Conservation (phyloP, 2,329 filamentous ascomycete species). For the Diaporthe helianthi region DNA sequence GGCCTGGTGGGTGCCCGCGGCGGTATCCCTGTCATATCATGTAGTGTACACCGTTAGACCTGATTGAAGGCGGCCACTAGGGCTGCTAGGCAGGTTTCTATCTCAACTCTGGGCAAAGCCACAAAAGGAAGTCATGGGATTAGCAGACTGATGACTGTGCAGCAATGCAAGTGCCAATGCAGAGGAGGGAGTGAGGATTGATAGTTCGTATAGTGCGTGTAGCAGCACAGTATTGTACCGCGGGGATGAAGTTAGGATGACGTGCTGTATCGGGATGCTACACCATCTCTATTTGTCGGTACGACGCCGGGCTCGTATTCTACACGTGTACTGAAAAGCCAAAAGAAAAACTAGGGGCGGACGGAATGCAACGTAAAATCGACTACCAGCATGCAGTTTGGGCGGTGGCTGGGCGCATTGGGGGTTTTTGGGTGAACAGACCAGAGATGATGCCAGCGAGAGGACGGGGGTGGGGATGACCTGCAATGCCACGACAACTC, state of each 20-base stretch:
- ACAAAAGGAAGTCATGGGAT: too few species aligned
- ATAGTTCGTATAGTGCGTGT: neutral
- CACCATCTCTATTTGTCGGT: slow-evolving; percentile 6
- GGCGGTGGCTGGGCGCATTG: slow-evolving; percentile 14
- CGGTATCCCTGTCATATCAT: neutral
- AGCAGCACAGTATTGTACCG: neutral
- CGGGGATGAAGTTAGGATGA: neutral
- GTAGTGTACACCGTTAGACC: neutral
- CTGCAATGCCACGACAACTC: slow-evolving; percentile 2
- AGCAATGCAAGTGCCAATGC: neutral
- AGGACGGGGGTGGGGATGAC: too few species aligned
- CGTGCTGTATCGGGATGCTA: slow-evolving; percentile 21
- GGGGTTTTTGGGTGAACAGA: neutral
- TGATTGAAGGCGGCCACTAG: neutral
- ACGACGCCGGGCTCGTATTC: slow-evolving; percentile 19
- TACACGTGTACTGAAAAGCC: too few species aligned
- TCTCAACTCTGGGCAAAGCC: too few species aligned
- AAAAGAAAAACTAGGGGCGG: neutral
- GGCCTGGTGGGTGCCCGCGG: slow-evolving; percentile 13
- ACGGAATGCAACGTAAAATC: neutral
- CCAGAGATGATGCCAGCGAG: neutral
- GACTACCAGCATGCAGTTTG: slow-evolving; percentile 1
- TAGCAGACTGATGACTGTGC: neutral
- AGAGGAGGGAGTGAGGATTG: neutral
- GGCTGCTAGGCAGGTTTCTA: neutral